Conservation (phyloP, 116 monocot species). For the Dioscorea cayenensis region DNA sequence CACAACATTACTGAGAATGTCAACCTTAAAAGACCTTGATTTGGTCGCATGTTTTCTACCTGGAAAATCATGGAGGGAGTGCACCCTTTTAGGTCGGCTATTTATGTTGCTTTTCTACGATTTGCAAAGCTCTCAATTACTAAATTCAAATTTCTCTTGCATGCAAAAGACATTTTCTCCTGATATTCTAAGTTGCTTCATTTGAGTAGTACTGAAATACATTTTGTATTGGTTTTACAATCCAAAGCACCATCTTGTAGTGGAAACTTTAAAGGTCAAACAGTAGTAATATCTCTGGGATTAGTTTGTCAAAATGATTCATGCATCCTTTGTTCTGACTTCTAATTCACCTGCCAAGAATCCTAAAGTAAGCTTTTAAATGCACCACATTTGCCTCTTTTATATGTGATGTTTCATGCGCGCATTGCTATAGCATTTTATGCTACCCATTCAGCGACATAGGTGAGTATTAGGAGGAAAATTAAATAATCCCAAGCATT, state of each 20-base stretch:
- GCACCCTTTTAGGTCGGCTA: constrained; percentile 71
- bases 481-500: no score
- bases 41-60: constrained; percentile 77
- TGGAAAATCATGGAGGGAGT: constrained; percentile 88
- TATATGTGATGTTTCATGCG: no score
- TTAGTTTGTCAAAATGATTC: no score
- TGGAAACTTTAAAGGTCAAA: neutral
- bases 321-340: no score
- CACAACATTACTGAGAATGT: constrained; percentile 59
- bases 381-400: no score
- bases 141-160: neutral
- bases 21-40: constrained; percentile 92
- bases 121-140: neutral
- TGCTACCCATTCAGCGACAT: no score
- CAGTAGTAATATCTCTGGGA: neutral
- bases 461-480: no score
- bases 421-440: no score
- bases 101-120: neutral
- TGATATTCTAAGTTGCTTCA: neutral
- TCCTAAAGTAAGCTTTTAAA: no score
- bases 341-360: no score
- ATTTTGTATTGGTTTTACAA: neutral
- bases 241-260: neutral
- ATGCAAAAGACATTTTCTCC: neutral
- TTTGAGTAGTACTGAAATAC: neutral